A percentile compares a stretch with the other conserved stretches of the same genome.
These are phyloP conservation scores for Papiliotrema terrestris DNA, from an alignment of 1,284 basidiomycete species.

Conservation along the genomic window DNA sequence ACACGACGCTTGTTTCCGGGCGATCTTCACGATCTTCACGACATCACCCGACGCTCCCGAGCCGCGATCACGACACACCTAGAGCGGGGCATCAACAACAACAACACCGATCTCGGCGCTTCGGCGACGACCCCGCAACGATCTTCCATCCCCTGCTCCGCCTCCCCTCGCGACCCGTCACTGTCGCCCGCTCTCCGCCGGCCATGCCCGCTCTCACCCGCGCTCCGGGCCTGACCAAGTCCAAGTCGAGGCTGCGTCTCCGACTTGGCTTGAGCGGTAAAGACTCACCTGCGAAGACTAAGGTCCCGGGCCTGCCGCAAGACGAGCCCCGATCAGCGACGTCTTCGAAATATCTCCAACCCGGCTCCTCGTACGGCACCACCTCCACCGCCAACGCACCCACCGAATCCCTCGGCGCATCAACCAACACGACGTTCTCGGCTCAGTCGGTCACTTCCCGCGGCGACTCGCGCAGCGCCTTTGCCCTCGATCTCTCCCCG, in stretches of 20 bases:
- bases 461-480: slow-evolving; percentile 3
- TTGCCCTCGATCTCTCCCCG: slow-evolving; percentile 5
- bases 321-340: not conserved
- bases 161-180: not conserved
- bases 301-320: not conserved
- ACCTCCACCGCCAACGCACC: slow-evolving; percentile 2
- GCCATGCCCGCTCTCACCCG: slow-evolving; percentile 5
- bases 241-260: slow-evolving; percentile 42
- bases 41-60: too few species aligned
- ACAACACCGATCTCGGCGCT: not conserved
- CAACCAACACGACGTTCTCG: slow-evolving; percentile 8
- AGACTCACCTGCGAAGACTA: slow-evolving; percentile 12
- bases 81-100: not conserved
- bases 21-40: not conserved
- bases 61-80: too few species aligned
- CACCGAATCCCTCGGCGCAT: not conserved
- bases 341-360: slow-evolving; percentile 2
- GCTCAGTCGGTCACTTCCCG: slow-evolving; percentile 5
- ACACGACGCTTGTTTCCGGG: not conserved
- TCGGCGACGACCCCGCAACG: not conserved
- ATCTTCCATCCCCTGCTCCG: not conserved
- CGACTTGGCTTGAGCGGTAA: slow-evolving; percentile 32
- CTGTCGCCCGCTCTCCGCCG: not conserved
- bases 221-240: slow-evolving; percentile 27
- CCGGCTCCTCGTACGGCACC: slow-evolving; percentile 1